These are phyloP conservation scores for Pleomassaria siparia DNA, from an alignment of 2,329 filamentous ascomycete species.

Conservation along the genomic window DNA sequence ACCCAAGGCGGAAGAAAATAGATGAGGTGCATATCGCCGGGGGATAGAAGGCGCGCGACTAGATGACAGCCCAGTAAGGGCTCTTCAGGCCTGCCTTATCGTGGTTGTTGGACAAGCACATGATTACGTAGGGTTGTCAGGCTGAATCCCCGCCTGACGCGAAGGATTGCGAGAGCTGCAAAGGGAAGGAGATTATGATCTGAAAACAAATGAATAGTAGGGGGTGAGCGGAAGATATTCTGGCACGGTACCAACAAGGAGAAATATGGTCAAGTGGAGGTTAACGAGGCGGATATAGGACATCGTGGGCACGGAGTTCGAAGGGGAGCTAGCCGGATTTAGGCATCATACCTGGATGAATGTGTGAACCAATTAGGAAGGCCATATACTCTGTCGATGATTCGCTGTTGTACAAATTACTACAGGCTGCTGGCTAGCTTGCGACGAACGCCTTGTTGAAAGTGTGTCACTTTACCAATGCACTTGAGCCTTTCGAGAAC, in stretches of 20 bases:
- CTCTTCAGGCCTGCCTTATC: conserved; percentile 18
- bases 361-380: conserved; percentile 22
- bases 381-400: conserved; percentile 1
- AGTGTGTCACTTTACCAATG: no score
- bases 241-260: conserved; percentile 2
- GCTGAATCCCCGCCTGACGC: conserved; percentile 23
- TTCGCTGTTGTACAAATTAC: background rate
- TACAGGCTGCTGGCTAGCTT: background rate
- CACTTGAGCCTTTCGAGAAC: no score
- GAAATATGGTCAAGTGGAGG: conserved; percentile 4
- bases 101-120: conserved; percentile 16
- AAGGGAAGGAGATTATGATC: conserved; percentile 6
- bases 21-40: conserved; percentile 12
- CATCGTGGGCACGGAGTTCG: conserved; percentile 1
- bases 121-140: conserved; percentile 24
- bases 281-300: conserved; percentile 5
- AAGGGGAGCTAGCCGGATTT: conserved; percentile 24
- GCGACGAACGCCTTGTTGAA: background rate
- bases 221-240: background rate
- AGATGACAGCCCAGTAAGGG: conserved; percentile 7
- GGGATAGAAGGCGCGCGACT: conserved; percentile 3
- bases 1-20: conserved; percentile 28
- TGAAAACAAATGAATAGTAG: background rate
- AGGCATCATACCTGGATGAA: conserved; percentile 15
- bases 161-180: background rate